Base-by-base conservation (phyloP, 768 basidiomycete species). In the Amanita pseudoporphyria region DNA sequence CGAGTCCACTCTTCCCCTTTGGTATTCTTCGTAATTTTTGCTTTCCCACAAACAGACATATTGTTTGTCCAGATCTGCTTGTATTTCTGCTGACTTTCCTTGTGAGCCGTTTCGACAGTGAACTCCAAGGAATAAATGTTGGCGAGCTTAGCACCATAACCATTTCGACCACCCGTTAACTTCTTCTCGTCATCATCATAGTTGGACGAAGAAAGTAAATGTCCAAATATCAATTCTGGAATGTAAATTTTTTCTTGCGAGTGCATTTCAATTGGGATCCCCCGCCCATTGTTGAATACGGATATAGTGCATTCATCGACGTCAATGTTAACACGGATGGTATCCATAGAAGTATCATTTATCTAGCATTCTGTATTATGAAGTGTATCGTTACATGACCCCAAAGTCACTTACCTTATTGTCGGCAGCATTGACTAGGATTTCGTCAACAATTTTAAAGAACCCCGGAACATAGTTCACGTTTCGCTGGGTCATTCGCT, bases 141-240 rank as follows among this genome's bases (percentile, higher is more conserved):
- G 47, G 96, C 87, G 36, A 99, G 77, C 64, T 99, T 99, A 46
- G 96, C 96, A 58, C 96, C 96, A 60, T 91, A 98, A 60, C 96
- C 96, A 60, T 99, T 99, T 60, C 96, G 82, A 65, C 96, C 96
- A 67, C 96, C 96, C 0, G 93, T 97, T 43, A 98, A 77, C 68
- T 96, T 97, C 77, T 93, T 96, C 71, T 99, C 94, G 65, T 93
- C 87, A 58, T 99, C 96, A 64, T 99, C 95, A 60, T 95, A 98
- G 71, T 98, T 98, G 39, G 92, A 95, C 9, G 86, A 89, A 1
- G 95, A 88, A 19, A 97, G 74, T 14, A 99, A 76, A 62, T 96
- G 84, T 5, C 96, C 96, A 58, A 99, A 99, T 58, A 99, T 97
- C 53, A 99, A 75, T 62, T 98, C 91, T 0, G 96, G 96, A 50